phyloP scores from a whole-genome alignment of 2,329 filamentous ascomycete species.

The Elsinoe batatas region DNA sequence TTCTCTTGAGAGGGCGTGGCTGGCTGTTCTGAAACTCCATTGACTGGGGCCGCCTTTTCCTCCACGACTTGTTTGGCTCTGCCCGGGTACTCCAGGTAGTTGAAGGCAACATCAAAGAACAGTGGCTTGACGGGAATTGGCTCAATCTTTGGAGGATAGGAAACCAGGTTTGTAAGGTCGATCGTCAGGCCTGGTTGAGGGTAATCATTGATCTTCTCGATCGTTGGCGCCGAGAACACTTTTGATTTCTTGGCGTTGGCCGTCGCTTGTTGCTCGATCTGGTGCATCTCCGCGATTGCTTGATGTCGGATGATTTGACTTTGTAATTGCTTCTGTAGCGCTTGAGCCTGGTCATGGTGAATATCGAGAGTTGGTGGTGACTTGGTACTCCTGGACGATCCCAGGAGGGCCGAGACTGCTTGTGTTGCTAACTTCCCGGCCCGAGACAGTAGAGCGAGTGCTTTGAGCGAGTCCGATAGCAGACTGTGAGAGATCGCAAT shows the following conservation, averaged over 20 bases:
- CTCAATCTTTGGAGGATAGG: constrained; percentile 74
- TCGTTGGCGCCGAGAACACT: constrained; percentile 48
- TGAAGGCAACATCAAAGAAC: constrained; percentile 95
- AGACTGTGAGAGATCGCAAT: constrained; percentile 78
- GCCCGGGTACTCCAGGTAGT: constrained; percentile 87
- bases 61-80: constrained; percentile 33
- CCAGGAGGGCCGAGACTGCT: constrained; percentile 40
- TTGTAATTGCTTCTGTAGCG: constrained; percentile 53
- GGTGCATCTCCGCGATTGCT: constrained; percentile 74
- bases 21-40: constrained; percentile 17
- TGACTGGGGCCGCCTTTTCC: constrained; percentile 20
- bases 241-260: constrained; percentile 37
- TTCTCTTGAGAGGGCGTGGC: constrained; percentile 23
- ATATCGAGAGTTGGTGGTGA: constrained; percentile 60
- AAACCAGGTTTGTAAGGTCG: constrained; percentile 70
- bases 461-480: constrained; percentile 61
- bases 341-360: constrained; percentile 46
- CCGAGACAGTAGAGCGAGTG: constrained; percentile 73
- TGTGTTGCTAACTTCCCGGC: constrained; percentile 53
- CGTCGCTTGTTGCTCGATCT: constrained; percentile 44
- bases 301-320: constrained; percentile 70
- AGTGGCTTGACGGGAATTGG: constrained; percentile 86
- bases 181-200: constrained; percentile 51
- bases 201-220: constrained; percentile 68
- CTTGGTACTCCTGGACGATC: constrained; percentile 27